Evolutionary conservation across 2,329 filamentous ascomycete species (phyloP).

Genomic region (Curvularia sp.): DNA sequence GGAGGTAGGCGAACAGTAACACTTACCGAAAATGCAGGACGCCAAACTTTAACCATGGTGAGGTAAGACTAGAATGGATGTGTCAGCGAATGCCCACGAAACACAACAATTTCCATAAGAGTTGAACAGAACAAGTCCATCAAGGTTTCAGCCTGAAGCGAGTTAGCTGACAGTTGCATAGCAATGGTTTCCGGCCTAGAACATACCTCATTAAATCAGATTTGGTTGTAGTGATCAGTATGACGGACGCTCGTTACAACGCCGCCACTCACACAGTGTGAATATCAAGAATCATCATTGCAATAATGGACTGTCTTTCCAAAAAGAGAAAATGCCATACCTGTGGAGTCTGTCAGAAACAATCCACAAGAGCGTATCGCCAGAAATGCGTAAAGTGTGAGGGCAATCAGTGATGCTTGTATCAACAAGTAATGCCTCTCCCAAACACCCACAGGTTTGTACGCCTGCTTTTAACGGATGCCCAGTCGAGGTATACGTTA

Average conservation of each 20-base stretch:
- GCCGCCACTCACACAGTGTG: constrained; percentile 71
- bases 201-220: constrained; percentile 74
- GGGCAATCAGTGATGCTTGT: constrained; percentile 70
- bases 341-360: constrained; percentile 38
- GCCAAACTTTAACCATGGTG: background rate
- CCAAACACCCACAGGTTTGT: constrained; percentile 68
- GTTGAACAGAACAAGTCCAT: constrained; percentile 41
- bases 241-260: constrained; percentile 57
- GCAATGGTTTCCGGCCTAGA: background rate
- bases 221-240: constrained; percentile 69
- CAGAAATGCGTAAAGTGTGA: constrained; percentile 14
- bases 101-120: constrained; percentile 16
- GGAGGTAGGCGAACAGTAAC: constrained; percentile 1
- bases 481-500: constrained; percentile 60
- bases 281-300: constrained; percentile 71
- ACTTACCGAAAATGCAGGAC: constrained; percentile 26
- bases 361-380: constrained; percentile 10
- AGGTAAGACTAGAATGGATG: constrained; percentile 15
- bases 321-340: constrained; percentile 39
- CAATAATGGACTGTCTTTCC: constrained; percentile 56
- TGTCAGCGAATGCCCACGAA: constrained; percentile 34
- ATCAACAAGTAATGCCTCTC: constrained; percentile 69
- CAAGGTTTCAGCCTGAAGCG: constrained; percentile 46
- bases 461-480: constrained; percentile 65
- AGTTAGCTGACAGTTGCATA: constrained; percentile 31